These are phyloP conservation scores for Coemansia sp. DNA, from an alignment of 371 early-diverging fungal genomes.

Conservation along the genomic window DNA sequence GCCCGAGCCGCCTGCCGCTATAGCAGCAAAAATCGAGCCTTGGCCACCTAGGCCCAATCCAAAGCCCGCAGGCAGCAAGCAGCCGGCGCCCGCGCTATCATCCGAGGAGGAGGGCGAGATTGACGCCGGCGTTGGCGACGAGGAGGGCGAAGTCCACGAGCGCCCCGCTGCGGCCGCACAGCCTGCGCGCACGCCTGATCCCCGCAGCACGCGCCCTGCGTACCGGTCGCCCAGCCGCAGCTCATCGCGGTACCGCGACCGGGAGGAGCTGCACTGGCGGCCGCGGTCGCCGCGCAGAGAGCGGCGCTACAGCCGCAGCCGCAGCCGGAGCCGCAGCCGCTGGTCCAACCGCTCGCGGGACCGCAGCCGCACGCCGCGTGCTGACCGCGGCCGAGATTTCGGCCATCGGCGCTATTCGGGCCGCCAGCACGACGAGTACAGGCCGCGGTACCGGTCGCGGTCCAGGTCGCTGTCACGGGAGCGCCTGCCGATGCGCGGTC, in stretches of 20 bases:
- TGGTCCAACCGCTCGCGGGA: constrained; percentile 9
- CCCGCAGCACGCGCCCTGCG: neutral
- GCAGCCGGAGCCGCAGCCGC: constrained; percentile 2
- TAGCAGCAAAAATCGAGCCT: neutral
- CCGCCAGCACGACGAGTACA: constrained; percentile 1
- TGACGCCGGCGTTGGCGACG: neutral
- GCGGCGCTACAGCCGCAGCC: neutral
- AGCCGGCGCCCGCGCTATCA: neutral
- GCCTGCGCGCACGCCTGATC: constrained; percentile 2
- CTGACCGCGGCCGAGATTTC: neutral
- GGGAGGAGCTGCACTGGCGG: neutral
- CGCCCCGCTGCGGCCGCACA: neutral
- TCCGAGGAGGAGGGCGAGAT: constrained; percentile 11
- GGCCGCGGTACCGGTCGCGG: constrained; percentile 4
- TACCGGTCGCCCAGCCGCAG: neutral
- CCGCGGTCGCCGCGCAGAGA: neutral
- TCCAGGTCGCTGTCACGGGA: neutral
- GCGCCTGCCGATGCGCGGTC: neutral
- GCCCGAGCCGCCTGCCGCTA: neutral
- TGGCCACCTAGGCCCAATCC: neutral
- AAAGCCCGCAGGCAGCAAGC: neutral
- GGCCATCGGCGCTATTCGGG: constrained; percentile 1
- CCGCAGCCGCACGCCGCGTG: neutral
- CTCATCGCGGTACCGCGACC: neutral
- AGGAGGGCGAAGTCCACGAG: constrained; percentile 4